Evolutionary conservation across 2,329 filamentous ascomycete genomes (phyloP).

Genomic region (Diaporthe vaccinii): DNA sequence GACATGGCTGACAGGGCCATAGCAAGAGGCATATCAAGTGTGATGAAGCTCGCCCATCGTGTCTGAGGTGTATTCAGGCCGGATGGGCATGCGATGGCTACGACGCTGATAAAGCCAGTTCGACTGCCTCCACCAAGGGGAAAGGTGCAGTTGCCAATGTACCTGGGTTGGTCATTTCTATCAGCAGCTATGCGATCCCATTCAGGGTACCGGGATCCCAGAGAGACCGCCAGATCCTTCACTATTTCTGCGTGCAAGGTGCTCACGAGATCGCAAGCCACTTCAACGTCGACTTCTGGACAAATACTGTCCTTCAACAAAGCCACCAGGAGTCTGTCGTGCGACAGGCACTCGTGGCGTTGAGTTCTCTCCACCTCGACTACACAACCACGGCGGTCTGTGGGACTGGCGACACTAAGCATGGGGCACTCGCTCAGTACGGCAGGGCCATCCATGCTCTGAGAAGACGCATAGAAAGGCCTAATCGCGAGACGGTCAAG

Average conservation of each 20-base stretch:
- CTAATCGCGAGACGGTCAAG: not conserved
- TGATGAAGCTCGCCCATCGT: conserved; percentile 2
- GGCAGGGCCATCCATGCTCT: not conserved
- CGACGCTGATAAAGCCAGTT: not conserved
- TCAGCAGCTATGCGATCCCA: not conserved
- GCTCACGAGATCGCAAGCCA: not conserved
- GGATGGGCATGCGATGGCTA: not conserved
- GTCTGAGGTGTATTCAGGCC: not conserved
- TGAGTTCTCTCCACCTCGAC: not conserved
- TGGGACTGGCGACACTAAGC: not conserved
- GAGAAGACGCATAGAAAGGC: not conserved
- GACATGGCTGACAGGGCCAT: not conserved
- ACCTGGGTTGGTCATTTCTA: not conserved
- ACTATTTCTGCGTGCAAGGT: not conserved
- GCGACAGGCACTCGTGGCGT: not conserved
- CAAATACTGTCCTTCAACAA: not conserved
- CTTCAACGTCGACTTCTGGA: conserved; percentile 19
- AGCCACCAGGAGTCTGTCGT: not conserved
- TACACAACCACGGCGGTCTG: not conserved
- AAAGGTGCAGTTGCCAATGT: not conserved
- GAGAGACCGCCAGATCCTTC: not conserved
- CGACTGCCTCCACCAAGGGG: not conserved
- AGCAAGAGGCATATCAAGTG: conserved; percentile 8
- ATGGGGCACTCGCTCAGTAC: not conserved
- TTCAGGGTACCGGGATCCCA: not conserved